Conservation (phyloP, 164 flowering plant species). For the Kalanchoe fedtschenkoi region DNA sequence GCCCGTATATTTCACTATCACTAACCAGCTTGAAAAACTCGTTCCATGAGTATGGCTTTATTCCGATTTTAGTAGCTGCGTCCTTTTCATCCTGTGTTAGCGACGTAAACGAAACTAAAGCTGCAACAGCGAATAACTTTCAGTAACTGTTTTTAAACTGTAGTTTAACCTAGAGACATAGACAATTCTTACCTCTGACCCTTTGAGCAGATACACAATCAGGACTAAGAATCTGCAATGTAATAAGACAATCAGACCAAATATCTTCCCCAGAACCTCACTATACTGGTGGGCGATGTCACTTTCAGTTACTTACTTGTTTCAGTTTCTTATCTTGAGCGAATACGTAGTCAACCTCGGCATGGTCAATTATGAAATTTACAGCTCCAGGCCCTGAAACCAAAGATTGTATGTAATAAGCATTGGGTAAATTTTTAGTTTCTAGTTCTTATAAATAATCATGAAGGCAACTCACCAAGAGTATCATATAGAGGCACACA, state of each 20-base stretch:
- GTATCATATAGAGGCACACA: conserved; percentile 97
- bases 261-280: background rate
- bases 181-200: conserved; percentile 44
- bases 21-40: conserved; percentile 68
- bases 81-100: conserved; percentile 45
- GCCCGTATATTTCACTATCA: too few relatives aligned
- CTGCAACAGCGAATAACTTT: conserved; percentile 31
- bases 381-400: conserved; percentile 79
- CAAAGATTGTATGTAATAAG: too few relatives aligned
- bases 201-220: conserved; percentile 42
- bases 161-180: conserved; percentile 1
- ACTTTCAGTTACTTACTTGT: conserved; percentile 47
- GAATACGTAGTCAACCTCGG: conserved; percentile 77
- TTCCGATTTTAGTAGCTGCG: conserved; percentile 24
- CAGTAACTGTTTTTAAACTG: conserved; percentile 10
- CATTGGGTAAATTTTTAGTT: background rate
- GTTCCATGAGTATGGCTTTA: conserved; percentile 64
- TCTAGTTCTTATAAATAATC: background rate
- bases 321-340: conserved; percentile 70
- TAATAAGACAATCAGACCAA: background rate
- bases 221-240: conserved; percentile 60
- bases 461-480: conserved; percentile 45
- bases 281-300: background rate
- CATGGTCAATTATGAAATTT: conserved; percentile 67
- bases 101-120: conserved; percentile 56